Base-by-base conservation (phyloP, 768 basidiomycete genomes). In the Mycena chlorophos region DNA sequence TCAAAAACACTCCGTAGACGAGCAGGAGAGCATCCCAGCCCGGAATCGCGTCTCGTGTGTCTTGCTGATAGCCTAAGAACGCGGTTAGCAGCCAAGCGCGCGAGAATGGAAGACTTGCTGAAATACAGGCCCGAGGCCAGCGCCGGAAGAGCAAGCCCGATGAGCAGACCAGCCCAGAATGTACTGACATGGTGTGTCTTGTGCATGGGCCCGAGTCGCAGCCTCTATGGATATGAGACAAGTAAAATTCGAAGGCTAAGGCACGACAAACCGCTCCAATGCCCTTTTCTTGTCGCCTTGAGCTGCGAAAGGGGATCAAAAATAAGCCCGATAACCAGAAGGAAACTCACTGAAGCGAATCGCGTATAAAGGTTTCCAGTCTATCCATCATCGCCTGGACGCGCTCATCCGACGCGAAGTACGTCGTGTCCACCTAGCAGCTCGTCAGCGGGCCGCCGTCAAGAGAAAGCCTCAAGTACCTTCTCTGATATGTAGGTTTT, bases 211-310 rank as follows among this genome's bases (percentile, higher is more conserved):
- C 75, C 74, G 3, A 81, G 78, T 45, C 92, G 82, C 25, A 98
- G 79, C 31, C 45, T 46, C 4, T 20, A 10, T 46, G 6, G 13
- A 23, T 4, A 27, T 23, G 25, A 4, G 45, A 46, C 6, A 8
- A 25, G 45, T 5, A 4, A 26, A 27, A 13, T 13, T 22, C 13
- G 6, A 8, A 10, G 20, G 22, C 22, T 10, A n/a, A 27, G 5
- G 45, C 23, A 25, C 8, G 8, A 43, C 23, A 25, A 46, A 46
- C 45, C 83, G 78, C 14, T 75, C 75, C 40, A 84, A 73, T 0
- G 96, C 94, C 57, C 78, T 84, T 71, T 94, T 98, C 65, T 76
- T 78, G 70, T 97, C 84, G 3, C 94, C 95, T 19, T 68, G 69
- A 23, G 74, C 83, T 84, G 43, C 28, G 27, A 43, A 28, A 55